Conservation (phyloP, 2,329 filamentous ascomycete genomes). For the Beauveria medogensis region DNA sequence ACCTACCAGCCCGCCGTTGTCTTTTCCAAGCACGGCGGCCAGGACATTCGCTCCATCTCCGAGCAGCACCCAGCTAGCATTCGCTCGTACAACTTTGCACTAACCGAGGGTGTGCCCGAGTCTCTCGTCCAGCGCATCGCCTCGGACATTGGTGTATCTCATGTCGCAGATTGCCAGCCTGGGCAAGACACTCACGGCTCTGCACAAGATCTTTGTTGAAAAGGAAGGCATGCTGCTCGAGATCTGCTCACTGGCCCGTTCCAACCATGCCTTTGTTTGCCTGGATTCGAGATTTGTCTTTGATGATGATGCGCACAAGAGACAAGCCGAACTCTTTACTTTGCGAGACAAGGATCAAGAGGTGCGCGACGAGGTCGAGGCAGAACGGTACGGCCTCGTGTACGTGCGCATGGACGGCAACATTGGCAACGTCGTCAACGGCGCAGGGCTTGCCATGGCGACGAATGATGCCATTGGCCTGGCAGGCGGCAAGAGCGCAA, state of each 20-base stretch:
- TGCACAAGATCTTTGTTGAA: conserved; percentile 32
- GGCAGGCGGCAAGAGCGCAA: conserved; percentile 62
- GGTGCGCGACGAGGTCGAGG: conserved; percentile 27
- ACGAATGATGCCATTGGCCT: conserved; percentile 71
- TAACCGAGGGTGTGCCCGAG: conserved; percentile 21
- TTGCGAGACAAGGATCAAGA: conserved; percentile 27
- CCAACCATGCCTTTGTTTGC: conserved; percentile 23
- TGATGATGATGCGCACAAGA: conserved; percentile 37
- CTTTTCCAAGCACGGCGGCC: conserved; percentile 21
- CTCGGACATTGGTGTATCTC: background rate
- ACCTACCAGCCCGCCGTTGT: conserved; percentile 29
- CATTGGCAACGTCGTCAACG: conserved; percentile 81
- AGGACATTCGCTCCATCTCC: conserved; percentile 16
- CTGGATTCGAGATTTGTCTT: conserved; percentile 35
- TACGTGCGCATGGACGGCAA: conserved; percentile 58
- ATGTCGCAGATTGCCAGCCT: conserved; percentile 12
- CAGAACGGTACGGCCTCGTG: conserved; percentile 61
- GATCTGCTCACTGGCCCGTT: conserved; percentile 28
- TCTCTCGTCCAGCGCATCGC: conserved; percentile 16
- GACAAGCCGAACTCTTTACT: conserved; percentile 32
- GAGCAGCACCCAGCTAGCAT: conserved; percentile 1
- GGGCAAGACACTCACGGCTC: conserved; percentile 13
- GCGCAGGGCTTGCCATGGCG: conserved; percentile 85
- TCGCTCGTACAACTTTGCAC: conserved; percentile 17
- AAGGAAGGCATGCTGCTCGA: conserved; percentile 41